Evolutionary conservation across 805 yeast genomes (phyloP).

Genomic region (Wickerhamiella australiensis): DNA sequence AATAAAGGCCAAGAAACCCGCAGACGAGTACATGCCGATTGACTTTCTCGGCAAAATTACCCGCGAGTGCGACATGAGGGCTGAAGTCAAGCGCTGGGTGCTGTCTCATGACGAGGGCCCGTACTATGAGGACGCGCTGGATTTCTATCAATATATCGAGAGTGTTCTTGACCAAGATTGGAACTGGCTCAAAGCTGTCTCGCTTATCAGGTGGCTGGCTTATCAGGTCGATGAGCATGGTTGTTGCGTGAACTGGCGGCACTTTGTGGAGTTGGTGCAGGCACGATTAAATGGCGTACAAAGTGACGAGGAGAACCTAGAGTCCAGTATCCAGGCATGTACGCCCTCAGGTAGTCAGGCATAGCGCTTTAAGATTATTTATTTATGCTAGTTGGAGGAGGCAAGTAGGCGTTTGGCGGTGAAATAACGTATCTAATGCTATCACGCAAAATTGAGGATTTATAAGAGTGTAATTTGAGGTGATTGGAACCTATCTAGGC

Average conservation of each 20-base stretch:
- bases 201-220: slow-evolving; percentile 19
- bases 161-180: slow-evolving; percentile 25
- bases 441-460: too few relatives aligned
- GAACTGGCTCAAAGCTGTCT: slow-evolving; percentile 21
- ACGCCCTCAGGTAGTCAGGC: neutral
- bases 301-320: neutral
- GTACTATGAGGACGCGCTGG: slow-evolving; percentile 30
- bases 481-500: too few relatives aligned
- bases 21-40: neutral
- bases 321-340: neutral
- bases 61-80: slow-evolving; percentile 30
- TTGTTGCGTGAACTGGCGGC: neutral
- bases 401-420: too few relatives aligned
- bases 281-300: neutral
- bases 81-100: slow-evolving; percentile 32
- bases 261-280: neutral
- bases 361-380: neutral
- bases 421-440: too few relatives aligned
- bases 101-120: slow-evolving; percentile 27
- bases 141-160: slow-evolving; percentile 30
- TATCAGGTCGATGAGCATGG: neutral
- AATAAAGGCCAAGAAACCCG: neutral
- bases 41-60: neutral
- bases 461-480: too few relatives aligned
- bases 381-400: too few relatives aligned